Percentiles rank a stretch among this genome's conserved stretches.
phyloP scores from a whole-genome alignment of 345 rosid species.

The Eucalyptus erythrocorys region DNA sequence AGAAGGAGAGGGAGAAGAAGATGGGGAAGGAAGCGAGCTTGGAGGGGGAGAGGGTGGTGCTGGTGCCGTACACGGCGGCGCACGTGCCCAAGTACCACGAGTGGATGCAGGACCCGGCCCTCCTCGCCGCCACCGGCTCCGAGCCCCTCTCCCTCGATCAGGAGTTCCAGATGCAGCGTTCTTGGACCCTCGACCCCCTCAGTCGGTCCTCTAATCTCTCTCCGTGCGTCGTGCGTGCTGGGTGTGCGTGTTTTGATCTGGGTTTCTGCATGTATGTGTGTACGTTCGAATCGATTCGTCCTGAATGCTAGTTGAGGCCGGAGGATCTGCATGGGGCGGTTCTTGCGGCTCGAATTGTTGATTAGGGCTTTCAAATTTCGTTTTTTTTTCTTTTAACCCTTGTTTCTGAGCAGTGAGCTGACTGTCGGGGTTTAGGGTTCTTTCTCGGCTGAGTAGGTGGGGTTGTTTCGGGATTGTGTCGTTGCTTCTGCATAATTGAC shows the following conservation, averaged over 20 bases:
- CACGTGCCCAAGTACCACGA: conserved; percentile 79
- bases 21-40: conserved; percentile 42
- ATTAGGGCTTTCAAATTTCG: not conserved
- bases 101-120: conserved; percentile 86
- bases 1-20: not conserved
- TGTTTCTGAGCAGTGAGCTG: not conserved
- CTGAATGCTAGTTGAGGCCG: not conserved
- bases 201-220: conserved; percentile 20
- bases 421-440: not conserved
- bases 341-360: not conserved
- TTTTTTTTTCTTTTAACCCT: not conserved
- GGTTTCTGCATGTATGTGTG: not conserved
- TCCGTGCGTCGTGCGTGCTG: not conserved
- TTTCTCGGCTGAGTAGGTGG: not conserved
- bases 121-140: conserved; percentile 82
- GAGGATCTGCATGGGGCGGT: not conserved
- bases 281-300: not conserved
- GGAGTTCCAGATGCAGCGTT: conserved; percentile 74
- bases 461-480: not conserved
- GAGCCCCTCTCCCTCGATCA: conserved; percentile 79
- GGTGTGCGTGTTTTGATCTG: not conserved
- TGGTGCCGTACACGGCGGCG: conserved; percentile 72
- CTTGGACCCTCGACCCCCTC: conserved; percentile 88
- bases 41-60: conserved; percentile 65
- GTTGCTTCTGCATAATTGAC: not conserved